Evolutionary conservation across 768 basidiomycete species (phyloP), one percentile per base, ranked within the genome.

Genomic region (Lactifluus hygrophoroides): DNA sequence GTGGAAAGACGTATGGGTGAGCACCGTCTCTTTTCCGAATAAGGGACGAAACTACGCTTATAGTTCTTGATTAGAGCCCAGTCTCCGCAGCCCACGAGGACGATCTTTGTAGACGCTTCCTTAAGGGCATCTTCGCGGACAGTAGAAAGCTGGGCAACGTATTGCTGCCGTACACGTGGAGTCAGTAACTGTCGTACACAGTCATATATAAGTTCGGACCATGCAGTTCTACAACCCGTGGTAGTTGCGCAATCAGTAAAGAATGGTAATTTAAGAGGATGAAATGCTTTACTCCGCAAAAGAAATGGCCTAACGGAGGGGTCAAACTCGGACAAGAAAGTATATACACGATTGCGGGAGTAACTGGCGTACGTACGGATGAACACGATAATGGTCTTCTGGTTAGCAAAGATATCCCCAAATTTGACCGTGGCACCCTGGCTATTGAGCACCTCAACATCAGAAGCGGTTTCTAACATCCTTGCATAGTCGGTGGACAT

Each of bases 51-150:
- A n/a, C n/a, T 34, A 46, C 62, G 48, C 25, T 61, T 61, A 52
- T 64, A 64, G 27, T 47, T 51, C 52, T 61, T 45, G 19, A 64
- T 61, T n/a, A 61, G 35, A 10, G 43, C 30, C 62, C 62, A 64
- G 19, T 64, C 52, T 11, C 62, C 62, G 14, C 62, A 64, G 7
- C 62, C 62, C 14, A 64, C 49, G 9, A 64, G 25, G 14, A 42
- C 46, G 1, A 64, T 50, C 30, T 57, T 53, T 17, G 49, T 32
- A 37, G 35, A 37, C 8, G 60, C 56, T 13, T 34, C 55, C n/a
- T 57, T 49, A 23, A 64, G 51, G 16, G 60, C 46, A 11, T 61
- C 62, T 16, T 54, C 25, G 9, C 51, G 47, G 5, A 64, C 60
- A 9, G 54, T 53, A 16, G 62, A 25, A 17, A 64, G 50, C 28